Base-by-base conservation (phyloP, 768 basidiomycete genomes). In the Naganishia onofrii region DNA sequence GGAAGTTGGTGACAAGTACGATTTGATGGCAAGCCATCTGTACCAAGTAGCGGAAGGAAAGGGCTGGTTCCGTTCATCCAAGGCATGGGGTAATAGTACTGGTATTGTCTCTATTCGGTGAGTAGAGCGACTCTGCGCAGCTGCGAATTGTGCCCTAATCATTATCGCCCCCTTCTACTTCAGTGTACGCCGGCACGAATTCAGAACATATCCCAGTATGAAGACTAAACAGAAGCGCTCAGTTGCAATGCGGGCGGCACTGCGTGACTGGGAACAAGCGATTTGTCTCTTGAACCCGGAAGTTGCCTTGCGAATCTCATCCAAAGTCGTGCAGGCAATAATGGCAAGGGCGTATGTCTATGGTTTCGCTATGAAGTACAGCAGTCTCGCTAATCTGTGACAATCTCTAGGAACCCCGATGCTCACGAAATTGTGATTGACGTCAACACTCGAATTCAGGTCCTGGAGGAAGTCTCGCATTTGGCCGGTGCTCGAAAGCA, bases 401-500 rank as follows among this genome's bases (percentile, higher is more conserved):
- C n/a, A 28, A 31, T 34, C 19, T 55, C 2, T 29, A 55, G 54
- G 12, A 19, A 55, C 12, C 54, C 54, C 29, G 54, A 55, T 32
- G 54, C 54, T 4, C 54, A 55, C 15, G 57, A 58, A 21, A 58
- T 81, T 29, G 70, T 76, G 38, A 85, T 94, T 70, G 90, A 91
- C 80, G 78, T 80, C 68, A 87, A 92, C 77, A 93, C 90, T 6
- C 88, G 90, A 70, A 92, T 93, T 66, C 91, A 92, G 79, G 86
- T 93, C 70, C 77, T 93, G 58, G 90, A 92, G 74, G 88, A 89
- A 28, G 88, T 93, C 83, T 82, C 87, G 69, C 84, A 86, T 76
- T 87, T 93, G 44, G 89, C 90, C 7, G 85, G 87, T 65, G 81
- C 91, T 10, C 90, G 93, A 78, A 93, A 93, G 82, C 92, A 93